phyloP scores from a whole-genome alignment of 2,329 filamentous ascomycete species.

The Claviceps arundinis region DNA sequence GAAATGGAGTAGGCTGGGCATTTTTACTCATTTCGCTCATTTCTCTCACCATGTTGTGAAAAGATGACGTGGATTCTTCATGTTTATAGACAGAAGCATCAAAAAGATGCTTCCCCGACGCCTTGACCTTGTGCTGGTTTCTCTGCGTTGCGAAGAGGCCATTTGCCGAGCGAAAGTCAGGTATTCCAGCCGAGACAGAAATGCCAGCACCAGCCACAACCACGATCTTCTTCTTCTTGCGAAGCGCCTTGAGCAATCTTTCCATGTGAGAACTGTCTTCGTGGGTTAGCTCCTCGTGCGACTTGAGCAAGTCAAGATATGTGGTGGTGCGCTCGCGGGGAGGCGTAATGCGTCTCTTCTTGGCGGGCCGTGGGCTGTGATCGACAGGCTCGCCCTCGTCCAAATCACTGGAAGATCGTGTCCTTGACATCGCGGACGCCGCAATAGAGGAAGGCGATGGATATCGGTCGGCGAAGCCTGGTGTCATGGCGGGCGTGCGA shows the following conservation, averaged over 20 bases:
- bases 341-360: slow-evolving; percentile 56
- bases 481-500: slow-evolving; percentile 23
- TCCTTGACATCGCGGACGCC: slow-evolving; percentile 35
- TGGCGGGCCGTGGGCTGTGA: slow-evolving; percentile 56
- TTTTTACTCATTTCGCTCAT: slow-evolving; percentile 65
- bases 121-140: slow-evolving; percentile 76
- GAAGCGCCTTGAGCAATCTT: slow-evolving; percentile 58
- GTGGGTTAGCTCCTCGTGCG: slow-evolving; percentile 33
- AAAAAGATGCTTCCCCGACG: slow-evolving; percentile 86
- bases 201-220: slow-evolving; percentile 94
- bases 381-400: slow-evolving; percentile 22
- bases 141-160: slow-evolving; percentile 81
- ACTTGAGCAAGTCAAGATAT: slow-evolving; percentile 55
- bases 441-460: slow-evolving; percentile 37
- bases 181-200: slow-evolving; percentile 90
- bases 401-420: slow-evolving; percentile 35
- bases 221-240: slow-evolving; percentile 90
- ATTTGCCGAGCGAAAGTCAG: slow-evolving; percentile 85
- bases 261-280: slow-evolving; percentile 45
- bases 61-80: slow-evolving; percentile 73
- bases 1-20: slow-evolving; percentile 76
- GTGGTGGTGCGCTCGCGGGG: slow-evolving; percentile 61
- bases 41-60: slow-evolving; percentile 91
- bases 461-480: slow-evolving; percentile 31
- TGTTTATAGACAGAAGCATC: slow-evolving; percentile 96